These are phyloP conservation scores for Penicillium capsulatum DNA, from an alignment of 2,329 filamentous ascomycete genomes.

Conservation along the genomic window DNA sequence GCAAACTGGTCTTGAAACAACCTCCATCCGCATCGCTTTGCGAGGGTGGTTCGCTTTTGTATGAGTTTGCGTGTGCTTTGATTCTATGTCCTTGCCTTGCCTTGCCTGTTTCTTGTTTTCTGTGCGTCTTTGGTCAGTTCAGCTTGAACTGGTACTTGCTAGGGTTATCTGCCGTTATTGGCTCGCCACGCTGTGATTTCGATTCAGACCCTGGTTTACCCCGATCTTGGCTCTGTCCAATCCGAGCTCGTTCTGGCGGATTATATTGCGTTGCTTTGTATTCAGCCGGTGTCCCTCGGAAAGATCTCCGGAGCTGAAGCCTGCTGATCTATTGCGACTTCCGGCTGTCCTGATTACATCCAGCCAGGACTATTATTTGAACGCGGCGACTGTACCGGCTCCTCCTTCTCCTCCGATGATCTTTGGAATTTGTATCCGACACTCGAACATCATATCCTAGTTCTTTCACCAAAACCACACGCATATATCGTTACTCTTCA, in stretches of 20 bases:
- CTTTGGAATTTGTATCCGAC: no score
- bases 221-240: slow-evolving; percentile 12
- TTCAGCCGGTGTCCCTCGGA: slow-evolving; percentile 9
- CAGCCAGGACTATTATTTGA: neutral
- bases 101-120: neutral
- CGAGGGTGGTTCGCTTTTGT: neutral
- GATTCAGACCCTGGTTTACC: slow-evolving; percentile 13
- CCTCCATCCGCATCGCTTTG: neutral
- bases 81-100: slow-evolving; percentile 2
- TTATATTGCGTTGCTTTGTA: slow-evolving; percentile 10
- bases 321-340: neutral
- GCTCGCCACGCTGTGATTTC: slow-evolving; percentile 6
- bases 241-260: slow-evolving; percentile 5
- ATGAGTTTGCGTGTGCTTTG: neutral
- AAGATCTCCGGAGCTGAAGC: slow-evolving; percentile 6
- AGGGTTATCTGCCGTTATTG: slow-evolving; percentile 8
- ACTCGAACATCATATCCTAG: no score
- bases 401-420: no score
- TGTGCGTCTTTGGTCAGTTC: slow-evolving; percentile 3
- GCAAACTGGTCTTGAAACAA: neutral
- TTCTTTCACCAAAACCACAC: no score
- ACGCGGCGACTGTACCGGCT: neutral
- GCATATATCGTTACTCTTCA: neutral
- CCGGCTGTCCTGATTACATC: neutral
- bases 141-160: neutral